Evolutionary conservation across 768 basidiomycete species (phyloP).

Genomic region (Boletus rufocinnamomeus): DNA sequence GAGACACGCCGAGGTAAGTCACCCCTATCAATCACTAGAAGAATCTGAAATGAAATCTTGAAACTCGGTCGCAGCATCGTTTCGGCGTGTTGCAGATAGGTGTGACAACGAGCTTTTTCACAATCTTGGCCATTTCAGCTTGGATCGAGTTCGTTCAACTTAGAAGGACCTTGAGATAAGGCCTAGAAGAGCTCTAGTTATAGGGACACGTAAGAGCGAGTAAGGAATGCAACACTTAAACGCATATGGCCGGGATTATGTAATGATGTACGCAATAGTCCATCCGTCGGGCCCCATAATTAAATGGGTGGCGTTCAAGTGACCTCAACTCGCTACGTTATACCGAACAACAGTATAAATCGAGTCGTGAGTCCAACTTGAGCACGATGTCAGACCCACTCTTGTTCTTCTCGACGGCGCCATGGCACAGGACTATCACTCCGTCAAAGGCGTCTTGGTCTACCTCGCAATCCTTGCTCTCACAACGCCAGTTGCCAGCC

Average conservation of each 20-base stretch:
- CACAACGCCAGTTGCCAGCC: neutral
- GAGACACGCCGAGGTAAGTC: too few species aligned
- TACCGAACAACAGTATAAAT: neutral
- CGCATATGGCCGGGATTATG: neutral
- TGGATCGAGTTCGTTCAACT: neutral
- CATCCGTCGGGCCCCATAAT: too few species aligned
- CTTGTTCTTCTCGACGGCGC: neutral
- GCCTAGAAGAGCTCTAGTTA: neutral
- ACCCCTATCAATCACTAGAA: too few species aligned
- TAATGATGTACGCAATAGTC: neutral
- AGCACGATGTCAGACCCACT: neutral
- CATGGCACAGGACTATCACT: conserved; percentile 6
- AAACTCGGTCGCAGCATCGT: too few species aligned
- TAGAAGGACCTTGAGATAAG: neutral
- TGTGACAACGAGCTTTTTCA: too few species aligned
- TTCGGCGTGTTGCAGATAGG: too few species aligned
- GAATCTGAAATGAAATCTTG: too few species aligned
- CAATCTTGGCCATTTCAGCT: neutral
- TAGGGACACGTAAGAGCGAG: neutral
- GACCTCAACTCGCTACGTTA: neutral
- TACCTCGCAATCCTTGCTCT: neutral
- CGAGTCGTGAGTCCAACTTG: neutral
- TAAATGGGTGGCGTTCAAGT: too few species aligned
- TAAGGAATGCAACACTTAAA: neutral
- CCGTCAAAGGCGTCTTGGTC: neutral